phyloP scores from a whole-genome alignment of 2,329 filamentous ascomycete species.

The Sarocladiaceae sp. region DNA sequence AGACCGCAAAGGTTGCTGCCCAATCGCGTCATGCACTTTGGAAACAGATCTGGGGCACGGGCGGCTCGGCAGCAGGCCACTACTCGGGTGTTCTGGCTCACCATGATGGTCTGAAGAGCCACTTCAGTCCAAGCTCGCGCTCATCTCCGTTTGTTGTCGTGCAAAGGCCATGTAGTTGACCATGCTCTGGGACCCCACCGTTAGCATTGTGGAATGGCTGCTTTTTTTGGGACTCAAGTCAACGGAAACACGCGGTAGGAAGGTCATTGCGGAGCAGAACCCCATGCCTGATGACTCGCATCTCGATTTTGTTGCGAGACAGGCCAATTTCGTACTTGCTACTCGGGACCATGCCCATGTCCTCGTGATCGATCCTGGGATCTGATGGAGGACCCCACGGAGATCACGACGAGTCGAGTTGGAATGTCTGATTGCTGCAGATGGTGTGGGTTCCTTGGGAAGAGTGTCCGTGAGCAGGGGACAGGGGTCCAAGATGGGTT shows the following conservation, averaged over 20 bases:
- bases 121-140: neutral
- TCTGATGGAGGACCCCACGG: constrained; percentile 1
- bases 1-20: constrained; percentile 1
- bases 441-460: neutral
- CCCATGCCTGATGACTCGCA: neutral
- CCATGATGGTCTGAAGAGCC: neutral
- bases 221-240: too few species aligned
- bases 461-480: neutral
- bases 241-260: too few species aligned
- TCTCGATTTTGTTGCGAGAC: neutral
- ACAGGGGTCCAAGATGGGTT: constrained; percentile 1
- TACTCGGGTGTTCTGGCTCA: too few species aligned
- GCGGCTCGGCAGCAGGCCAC: too few species aligned
- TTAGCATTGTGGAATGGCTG: neutral
- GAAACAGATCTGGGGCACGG: too few species aligned
- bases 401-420: neutral
- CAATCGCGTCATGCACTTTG: neutral
- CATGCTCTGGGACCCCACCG: neutral
- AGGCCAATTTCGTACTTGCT: too few species aligned
- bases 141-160: neutral
- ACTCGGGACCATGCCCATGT: neutral
- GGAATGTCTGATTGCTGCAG: neutral
- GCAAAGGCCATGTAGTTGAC: neutral
- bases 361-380: neutral
- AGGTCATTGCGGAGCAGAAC: neutral